These are phyloP conservation scores for Penicillium coffeae DNA, from an alignment of 495 filamentous ascomycete species.

Conservation along the genomic window DNA sequence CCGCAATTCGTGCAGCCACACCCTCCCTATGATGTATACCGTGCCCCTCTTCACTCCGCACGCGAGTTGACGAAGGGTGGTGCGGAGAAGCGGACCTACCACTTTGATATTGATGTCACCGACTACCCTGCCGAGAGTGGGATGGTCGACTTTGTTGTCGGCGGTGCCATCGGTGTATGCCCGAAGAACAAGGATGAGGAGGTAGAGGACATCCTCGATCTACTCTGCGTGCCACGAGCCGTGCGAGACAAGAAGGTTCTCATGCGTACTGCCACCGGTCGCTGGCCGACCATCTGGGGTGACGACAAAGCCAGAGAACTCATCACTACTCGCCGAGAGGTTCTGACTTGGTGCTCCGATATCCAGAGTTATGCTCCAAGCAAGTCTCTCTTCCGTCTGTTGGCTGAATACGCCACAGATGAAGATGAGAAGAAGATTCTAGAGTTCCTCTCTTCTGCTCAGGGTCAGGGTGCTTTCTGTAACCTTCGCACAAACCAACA, in stretches of 20 bases:
- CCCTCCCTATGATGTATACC: slow-evolving; percentile 84
- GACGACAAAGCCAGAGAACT: slow-evolving; percentile 81
- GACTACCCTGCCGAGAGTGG: slow-evolving; percentile 84
- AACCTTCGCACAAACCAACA: slow-evolving; percentile 89
- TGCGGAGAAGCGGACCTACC: slow-evolving; percentile 94
- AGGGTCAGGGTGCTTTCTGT: slow-evolving; percentile 92
- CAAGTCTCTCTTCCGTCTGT: slow-evolving; percentile 77
- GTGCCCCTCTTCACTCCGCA: slow-evolving; percentile 73
- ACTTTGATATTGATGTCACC: slow-evolving; percentile 95
- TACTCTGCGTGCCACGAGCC: slow-evolving; percentile 69
- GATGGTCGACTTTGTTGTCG: slow-evolving; percentile 89
- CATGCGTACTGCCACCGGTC: slow-evolving; percentile 70
- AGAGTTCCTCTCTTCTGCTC: slow-evolving; percentile 76
- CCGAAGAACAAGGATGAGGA: slow-evolving; percentile 76
- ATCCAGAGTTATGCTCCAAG: slow-evolving; percentile 89
- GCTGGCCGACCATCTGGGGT: slow-evolving; percentile 98
- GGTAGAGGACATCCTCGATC: slow-evolving; percentile 80
- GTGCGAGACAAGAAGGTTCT: slow-evolving; percentile 77
- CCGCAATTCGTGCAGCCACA: slow-evolving; percentile 93
- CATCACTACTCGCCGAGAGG: slow-evolving; percentile 80
- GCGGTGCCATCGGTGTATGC: slow-evolving; percentile 88
- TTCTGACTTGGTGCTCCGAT: slow-evolving; percentile 93
- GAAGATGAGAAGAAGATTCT: slow-evolving; percentile 83
- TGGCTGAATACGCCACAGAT: slow-evolving; percentile 80
- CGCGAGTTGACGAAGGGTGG: slow-evolving; percentile 85